These are phyloP conservation scores for Pseudogymnoascus sp. DNA, from an alignment of 2,329 filamentous ascomycete species.

Conservation along the genomic window DNA sequence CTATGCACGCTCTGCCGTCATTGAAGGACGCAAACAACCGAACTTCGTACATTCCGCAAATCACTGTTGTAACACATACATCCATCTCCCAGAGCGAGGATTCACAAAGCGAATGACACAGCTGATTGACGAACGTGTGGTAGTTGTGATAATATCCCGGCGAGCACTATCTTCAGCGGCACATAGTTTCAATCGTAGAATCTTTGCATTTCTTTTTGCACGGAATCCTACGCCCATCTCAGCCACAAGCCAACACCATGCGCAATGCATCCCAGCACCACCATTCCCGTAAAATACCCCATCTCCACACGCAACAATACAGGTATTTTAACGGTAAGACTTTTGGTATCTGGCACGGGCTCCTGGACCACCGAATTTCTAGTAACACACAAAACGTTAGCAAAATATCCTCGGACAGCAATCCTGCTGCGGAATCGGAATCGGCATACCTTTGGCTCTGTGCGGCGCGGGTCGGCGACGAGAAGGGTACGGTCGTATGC, in stretches of 20 bases:
- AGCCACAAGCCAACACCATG: conserved; percentile 28
- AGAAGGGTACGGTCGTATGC: conserved; percentile 95
- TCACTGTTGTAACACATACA: neutral
- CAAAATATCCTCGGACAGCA: conserved; percentile 13
- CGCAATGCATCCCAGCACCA: conserved; percentile 30
- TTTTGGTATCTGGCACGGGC: conserved; percentile 97
- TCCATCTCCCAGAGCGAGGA: neutral
- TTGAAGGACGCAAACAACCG: neutral
- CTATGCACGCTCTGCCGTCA: neutral
- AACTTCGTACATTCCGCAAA: neutral
- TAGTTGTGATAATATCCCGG: neutral
- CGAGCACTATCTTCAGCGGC: neutral
- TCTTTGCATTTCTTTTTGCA: conserved; percentile 27
- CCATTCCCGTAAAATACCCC: conserved; percentile 20
- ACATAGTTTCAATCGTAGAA: conserved; percentile 18
- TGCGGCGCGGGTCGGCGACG: conserved; percentile 97
- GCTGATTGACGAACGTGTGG: neutral
- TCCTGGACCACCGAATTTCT: conserved; percentile 71
- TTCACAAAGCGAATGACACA: neutral
- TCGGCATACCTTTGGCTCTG: conserved; percentile 86
- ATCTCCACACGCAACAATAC: conserved; percentile 93
- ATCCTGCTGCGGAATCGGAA: conserved; percentile 12
- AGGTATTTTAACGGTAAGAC: conserved; percentile 99
- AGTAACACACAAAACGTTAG: conserved; percentile 12
- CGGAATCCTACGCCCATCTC: conserved; percentile 30